A percentile compares a stretch with the other conserved stretches of the same genome.
Evolutionary conservation across 257 asterid species (phyloP).

Genomic region (Apocynum venetum): DNA sequence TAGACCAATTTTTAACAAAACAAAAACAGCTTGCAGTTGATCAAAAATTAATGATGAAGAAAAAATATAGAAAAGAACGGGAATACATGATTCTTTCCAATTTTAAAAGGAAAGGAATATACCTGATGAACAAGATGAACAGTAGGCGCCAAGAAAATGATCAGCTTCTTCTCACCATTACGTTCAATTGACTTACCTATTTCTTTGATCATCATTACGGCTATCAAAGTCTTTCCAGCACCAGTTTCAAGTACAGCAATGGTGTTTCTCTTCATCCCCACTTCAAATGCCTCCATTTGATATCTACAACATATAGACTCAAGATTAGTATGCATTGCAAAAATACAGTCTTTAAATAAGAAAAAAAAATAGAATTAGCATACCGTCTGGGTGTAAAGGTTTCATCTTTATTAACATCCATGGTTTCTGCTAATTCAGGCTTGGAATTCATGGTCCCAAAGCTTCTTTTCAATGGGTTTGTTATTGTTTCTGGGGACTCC

Average conservation of each 20-base stretch:
- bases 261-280: constrained; percentile 74
- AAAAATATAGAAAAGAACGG: background rate
- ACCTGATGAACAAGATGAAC: constrained; percentile 88
- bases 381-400: constrained; percentile 47
- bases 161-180: constrained; percentile 47
- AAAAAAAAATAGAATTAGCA: constrained; percentile 7
- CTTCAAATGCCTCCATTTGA: constrained; percentile 60
- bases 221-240: constrained; percentile 52
- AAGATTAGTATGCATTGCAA: background rate
- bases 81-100: background rate
- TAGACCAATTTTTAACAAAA: background rate
- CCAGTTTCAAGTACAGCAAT: constrained; percentile 63
- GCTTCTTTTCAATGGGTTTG: constrained; percentile 43
- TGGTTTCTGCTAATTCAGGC: constrained; percentile 24
- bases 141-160: constrained; percentile 74
- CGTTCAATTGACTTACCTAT: constrained; percentile 46
- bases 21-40: background rate
- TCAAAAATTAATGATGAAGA: background rate
- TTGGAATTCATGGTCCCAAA: constrained; percentile 27
- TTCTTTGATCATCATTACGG: constrained; percentile 69
- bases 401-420: constrained; percentile 29
- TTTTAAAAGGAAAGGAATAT: constrained; percentile 13
- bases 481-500: constrained; percentile 28
- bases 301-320: constrained; percentile 25
- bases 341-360: background rate